Evolutionary conservation across 225 moss, liverwort and hornwort genomes (phyloP).

Genomic region (Bryoerythrophyllum caledonicum): DNA sequence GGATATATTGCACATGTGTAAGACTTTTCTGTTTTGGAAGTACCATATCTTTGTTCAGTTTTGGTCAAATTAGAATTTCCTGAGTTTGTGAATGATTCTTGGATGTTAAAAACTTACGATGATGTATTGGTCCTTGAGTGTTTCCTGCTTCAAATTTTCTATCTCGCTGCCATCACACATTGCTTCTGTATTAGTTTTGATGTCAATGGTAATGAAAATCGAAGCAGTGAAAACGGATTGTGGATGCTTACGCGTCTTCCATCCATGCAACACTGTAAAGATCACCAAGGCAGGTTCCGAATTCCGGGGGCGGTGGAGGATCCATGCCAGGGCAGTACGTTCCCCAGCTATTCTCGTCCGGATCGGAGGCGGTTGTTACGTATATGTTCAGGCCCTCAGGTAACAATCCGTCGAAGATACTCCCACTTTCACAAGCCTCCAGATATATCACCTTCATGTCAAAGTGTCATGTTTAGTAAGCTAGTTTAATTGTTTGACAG

Average conservation of each 20-base stretch:
- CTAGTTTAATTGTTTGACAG: no score
- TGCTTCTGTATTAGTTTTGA: slow-evolving; percentile 11
- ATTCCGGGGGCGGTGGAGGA: slow-evolving; percentile 43
- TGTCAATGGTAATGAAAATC: not conserved
- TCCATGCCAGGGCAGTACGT: slow-evolving; percentile 57
- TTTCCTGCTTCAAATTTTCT: slow-evolving; percentile 78
- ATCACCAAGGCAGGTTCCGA: slow-evolving; percentile 58
- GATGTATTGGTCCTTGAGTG: slow-evolving; percentile 71
- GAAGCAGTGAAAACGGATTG: slow-evolving; percentile 7
- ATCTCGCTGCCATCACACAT: slow-evolving; percentile 61
- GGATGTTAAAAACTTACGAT: slow-evolving; percentile 70
- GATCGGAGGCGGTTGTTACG: slow-evolving; percentile 58
- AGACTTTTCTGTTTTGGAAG: no score
- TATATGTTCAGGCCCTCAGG: slow-evolving; percentile 56
- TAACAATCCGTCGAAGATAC: slow-evolving; percentile 59
- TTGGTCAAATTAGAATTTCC: not conserved
- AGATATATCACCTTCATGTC: slow-evolving; percentile 55
- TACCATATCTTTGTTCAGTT: no score
- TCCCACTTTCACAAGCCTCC: slow-evolving; percentile 70
- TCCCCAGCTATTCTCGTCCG: slow-evolving; percentile 60
- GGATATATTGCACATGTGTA: no score
- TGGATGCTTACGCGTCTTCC: slow-evolving; percentile 52
- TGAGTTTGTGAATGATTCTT: slow-evolving; percentile 2
- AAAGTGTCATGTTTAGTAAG: not conserved
- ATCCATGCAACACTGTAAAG: slow-evolving; percentile 69